Evolutionary conservation across 2,329 filamentous ascomycete species (phyloP).

Genomic region (Phialophora macrospora): DNA sequence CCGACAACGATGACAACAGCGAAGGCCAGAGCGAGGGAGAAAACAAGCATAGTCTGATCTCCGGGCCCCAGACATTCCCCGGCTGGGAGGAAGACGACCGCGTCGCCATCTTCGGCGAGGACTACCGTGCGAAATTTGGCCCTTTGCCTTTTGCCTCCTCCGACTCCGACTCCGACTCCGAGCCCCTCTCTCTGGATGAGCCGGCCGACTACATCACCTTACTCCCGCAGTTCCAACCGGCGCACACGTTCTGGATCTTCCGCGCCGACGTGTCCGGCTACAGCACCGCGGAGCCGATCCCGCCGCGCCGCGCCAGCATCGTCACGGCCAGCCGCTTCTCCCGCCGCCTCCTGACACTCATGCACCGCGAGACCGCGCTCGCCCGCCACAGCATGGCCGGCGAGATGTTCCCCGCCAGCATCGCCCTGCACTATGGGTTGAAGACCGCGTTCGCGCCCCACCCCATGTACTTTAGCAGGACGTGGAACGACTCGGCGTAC

Average conservation of each 20-base stretch:
- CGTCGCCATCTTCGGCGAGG: constrained; percentile 2
- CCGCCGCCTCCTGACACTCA: not conserved
- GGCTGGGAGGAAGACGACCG: constrained; percentile 4
- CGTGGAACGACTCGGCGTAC: constrained; percentile 1
- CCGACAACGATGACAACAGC: too few relatives aligned
- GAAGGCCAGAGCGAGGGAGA: not conserved
- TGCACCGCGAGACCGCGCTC: constrained; percentile 3
- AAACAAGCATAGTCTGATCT: not conserved
- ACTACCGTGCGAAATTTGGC: not conserved
- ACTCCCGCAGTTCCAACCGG: constrained; percentile 3
- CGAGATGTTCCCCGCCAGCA: constrained; percentile 11
- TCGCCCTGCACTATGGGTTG: constrained; percentile 5
- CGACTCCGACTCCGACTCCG: not conserved
- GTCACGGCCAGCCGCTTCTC: constrained; percentile 10
- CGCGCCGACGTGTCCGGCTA: constrained; percentile 10
- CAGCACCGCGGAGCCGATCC: not conserved
- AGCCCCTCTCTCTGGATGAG: not conserved
- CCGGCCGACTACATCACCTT: constrained; percentile 11
- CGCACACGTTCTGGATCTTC: constrained; percentile 9
- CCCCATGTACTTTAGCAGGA: not conserved
- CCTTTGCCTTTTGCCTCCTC: not conserved
- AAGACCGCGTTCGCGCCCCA: constrained; percentile 8
- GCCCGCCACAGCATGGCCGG: constrained; percentile 7
- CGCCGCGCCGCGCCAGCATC: constrained; percentile 8
- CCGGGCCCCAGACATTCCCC: not conserved